Evolutionary conservation across 805 yeast species (phyloP).

Genomic region (Candida coleopterorum): DNA sequence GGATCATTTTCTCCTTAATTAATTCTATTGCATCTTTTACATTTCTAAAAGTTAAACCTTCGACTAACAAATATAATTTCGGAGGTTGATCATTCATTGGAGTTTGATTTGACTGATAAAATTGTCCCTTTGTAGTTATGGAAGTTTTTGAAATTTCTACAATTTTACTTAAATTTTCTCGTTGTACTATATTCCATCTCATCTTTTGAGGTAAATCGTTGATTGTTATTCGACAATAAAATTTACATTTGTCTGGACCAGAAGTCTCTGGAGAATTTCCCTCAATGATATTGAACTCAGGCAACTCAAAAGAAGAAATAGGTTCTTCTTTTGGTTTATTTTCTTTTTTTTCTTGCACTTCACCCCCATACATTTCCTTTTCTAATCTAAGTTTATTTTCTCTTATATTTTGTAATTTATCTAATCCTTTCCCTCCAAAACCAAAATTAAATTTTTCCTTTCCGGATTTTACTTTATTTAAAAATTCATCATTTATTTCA

Average conservation of each 20-base stretch:
- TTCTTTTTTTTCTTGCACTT: slow-evolving; percentile 14
- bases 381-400: slow-evolving; percentile 47
- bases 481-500: slow-evolving; percentile 50
- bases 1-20: slow-evolving; percentile 50
- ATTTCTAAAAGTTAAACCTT: slow-evolving; percentile 59
- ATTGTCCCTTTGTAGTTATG: slow-evolving; percentile 78
- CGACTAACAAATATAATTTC: slow-evolving; percentile 72
- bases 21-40: slow-evolving; percentile 57
- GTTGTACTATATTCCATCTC: slow-evolving; percentile 71
- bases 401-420: slow-evolving; percentile 62
- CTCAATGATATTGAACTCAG: slow-evolving; percentile 45
- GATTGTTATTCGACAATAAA: slow-evolving; percentile 65
- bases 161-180: slow-evolving; percentile 57
- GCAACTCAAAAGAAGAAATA: slow-evolving; percentile 17
- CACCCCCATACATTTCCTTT: slow-evolving; percentile 28
- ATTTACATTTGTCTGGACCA: slow-evolving; percentile 52
- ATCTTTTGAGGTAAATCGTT: slow-evolving; percentile 83
- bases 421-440: slow-evolving; percentile 91
- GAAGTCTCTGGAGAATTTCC: slow-evolving; percentile 50
- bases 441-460: slow-evolving; percentile 66
- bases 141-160: slow-evolving; percentile 71
- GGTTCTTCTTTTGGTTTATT: neutral
- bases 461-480: slow-evolving; percentile 60
- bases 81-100: slow-evolving; percentile 50
- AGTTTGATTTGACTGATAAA: slow-evolving; percentile 38